Evolutionary conservation across 805 yeast genomes (phyloP).

Genomic region (Kuraishia ogatae): DNA sequence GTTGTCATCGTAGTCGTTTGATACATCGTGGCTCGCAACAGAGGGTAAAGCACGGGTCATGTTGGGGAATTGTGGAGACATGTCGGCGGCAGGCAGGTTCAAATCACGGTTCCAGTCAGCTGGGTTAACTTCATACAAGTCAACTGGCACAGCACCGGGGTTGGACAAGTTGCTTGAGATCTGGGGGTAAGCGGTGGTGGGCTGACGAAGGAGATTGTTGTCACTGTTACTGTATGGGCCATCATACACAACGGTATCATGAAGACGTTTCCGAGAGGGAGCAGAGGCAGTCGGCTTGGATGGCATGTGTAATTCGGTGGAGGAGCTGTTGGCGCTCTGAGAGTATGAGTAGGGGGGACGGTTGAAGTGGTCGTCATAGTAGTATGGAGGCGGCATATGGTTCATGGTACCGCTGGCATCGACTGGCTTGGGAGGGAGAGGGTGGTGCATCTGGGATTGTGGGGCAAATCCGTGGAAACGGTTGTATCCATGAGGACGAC

Average conservation of each 20-base stretch:
- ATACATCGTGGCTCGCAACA: not conserved
- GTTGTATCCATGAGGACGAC: not conserved
- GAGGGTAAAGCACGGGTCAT: not conserved
- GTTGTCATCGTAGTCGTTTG: not conserved
- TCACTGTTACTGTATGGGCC: not conserved
- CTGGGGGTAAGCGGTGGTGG: not conserved
- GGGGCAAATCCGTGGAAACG: not conserved
- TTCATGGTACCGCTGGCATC: not conserved
- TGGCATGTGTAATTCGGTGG: not conserved
- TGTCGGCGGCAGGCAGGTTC: not conserved
- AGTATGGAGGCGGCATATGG: not conserved
- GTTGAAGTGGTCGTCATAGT: not conserved
- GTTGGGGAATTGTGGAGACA: not conserved
- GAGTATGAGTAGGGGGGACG: not conserved
- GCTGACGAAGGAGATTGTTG: not conserved
- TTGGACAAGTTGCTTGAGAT: not conserved
- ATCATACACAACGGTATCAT: not conserved
- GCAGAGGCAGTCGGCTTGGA: not conserved
- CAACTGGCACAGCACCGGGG: not conserved
- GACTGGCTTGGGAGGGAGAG: not conserved
- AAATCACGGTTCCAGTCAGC: not conserved
- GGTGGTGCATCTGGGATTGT: not conserved
- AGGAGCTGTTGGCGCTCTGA: not conserved
- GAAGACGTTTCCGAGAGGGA: not conserved
- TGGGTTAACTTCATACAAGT: not conserved